phyloP scores from a whole-genome alignment of 2,329 filamentous ascomycete genomes.

The Diplocarpon rosae region DNA sequence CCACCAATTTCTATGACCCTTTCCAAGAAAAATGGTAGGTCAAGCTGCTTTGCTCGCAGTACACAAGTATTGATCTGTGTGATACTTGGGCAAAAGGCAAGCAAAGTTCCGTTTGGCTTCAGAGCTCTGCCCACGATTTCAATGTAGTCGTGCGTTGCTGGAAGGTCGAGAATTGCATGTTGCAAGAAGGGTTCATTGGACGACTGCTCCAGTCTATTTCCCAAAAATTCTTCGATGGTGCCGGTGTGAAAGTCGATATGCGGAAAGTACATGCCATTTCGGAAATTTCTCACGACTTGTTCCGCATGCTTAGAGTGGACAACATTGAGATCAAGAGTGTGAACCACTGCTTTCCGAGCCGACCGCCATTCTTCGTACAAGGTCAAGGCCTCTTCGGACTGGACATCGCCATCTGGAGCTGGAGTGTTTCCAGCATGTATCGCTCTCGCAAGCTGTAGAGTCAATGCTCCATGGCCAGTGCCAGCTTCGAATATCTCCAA shows the following conservation, averaged over 20 bases:
- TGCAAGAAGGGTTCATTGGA: conserved; percentile 50
- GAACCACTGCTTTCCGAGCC: conserved; percentile 56
- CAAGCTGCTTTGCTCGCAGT: conserved; percentile 39
- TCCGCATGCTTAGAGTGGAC: conserved; percentile 54
- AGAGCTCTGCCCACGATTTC: conserved; percentile 44
- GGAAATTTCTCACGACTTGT: conserved; percentile 54
- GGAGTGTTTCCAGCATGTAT: conserved; percentile 61
- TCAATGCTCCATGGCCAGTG: conserved; percentile 74
- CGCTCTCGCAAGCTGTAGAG: conserved; percentile 62
- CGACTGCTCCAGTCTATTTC: conserved; percentile 35
- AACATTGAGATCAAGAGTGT: conserved; percentile 57
- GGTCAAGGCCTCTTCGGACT: not conserved
- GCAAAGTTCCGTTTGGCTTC: conserved; percentile 50
- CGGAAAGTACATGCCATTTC: conserved; percentile 55
- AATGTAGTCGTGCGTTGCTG: conserved; percentile 43
- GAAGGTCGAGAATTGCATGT: conserved; percentile 65
- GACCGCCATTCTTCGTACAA: conserved; percentile 19
- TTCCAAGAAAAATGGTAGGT: conserved; percentile 44
- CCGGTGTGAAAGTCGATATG: conserved; percentile 67
- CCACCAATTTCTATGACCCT: conserved; percentile 47
- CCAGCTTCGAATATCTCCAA: conserved; percentile 76
- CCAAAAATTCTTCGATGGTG: conserved; percentile 52
- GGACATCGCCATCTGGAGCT: conserved; percentile 27
- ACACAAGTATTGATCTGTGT: conserved; percentile 64
- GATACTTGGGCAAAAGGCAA: conserved; percentile 67